A percentile compares a stretch with the other conserved stretches of the same genome.
Evolutionary conservation across 2,329 filamentous ascomycete genomes (phyloP).

Genomic region (Anthostomella pinea): DNA sequence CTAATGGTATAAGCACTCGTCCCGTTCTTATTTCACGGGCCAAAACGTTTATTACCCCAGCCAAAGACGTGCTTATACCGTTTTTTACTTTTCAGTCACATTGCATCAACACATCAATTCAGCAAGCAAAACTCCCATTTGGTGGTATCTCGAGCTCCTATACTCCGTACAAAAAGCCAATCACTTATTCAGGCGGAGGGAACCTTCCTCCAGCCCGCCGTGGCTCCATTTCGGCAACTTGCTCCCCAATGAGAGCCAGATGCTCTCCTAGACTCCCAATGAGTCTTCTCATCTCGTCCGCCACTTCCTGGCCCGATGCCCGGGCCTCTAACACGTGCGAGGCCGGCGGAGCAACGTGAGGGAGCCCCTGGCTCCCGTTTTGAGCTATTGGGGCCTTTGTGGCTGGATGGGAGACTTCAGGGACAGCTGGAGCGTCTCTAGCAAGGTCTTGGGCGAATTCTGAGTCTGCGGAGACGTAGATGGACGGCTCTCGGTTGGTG

Average conservation of each 20-base stretch:
- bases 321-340: constrained; percentile 53
- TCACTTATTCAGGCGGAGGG: too few relatives aligned
- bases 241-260: constrained; percentile 43
- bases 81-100: too few relatives aligned
- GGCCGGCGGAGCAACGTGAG: constrained; percentile 45
- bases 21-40: too few relatives aligned
- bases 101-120: too few relatives aligned
- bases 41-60: too few relatives aligned
- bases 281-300: constrained; percentile 49
- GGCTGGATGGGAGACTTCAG: not conserved
- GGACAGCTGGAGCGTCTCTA: constrained; percentile 7
- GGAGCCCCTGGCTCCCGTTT: constrained; percentile 28
- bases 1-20: too few relatives aligned
- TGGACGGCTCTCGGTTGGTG: constrained; percentile 51
- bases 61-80: too few relatives aligned
- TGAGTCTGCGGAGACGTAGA: constrained; percentile 60
- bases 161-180: not conserved
- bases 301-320: constrained; percentile 49
- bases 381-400: too few relatives aligned
- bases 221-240: constrained; percentile 40
- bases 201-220: constrained; percentile 22
- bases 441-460: constrained; percentile 39
- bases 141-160: not conserved
- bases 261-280: constrained; percentile 50
- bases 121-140: too few relatives aligned